phyloP scores from a whole-genome alignment of 140 eudicot genomes.

The Anethum foeniculum region DNA sequence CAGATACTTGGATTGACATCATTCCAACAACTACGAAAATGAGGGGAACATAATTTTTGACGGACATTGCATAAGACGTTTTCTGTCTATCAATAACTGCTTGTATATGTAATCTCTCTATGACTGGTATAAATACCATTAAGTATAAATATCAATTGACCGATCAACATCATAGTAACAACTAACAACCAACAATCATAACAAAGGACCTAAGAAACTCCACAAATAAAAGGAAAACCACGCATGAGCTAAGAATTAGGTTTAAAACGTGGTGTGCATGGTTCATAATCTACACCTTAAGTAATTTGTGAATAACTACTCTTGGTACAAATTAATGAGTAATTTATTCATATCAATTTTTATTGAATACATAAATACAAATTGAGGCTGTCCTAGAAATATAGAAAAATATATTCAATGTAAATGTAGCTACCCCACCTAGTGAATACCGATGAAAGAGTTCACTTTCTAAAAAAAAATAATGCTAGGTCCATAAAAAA shows the following conservation, averaged over 20 bases:
- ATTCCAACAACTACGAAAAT: too few species aligned
- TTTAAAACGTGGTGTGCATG: conserved; percentile 1
- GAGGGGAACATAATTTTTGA: too few species aligned
- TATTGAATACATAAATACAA: neutral
- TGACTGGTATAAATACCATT: too few species aligned
- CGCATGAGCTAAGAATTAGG: neutral
- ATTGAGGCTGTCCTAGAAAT: neutral
- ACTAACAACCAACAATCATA: neutral
- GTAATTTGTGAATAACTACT: neutral
- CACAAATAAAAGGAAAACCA: neutral
- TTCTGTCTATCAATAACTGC: too few species aligned
- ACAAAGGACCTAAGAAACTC: neutral
- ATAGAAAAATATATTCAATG: neutral
- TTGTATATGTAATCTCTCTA: too few species aligned
- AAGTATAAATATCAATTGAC: too few species aligned
- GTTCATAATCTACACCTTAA: neutral
- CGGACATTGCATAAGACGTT: too few species aligned
- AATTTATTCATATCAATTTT: neutral
- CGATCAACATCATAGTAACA: neutral
- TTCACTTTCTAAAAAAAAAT: too few species aligned
- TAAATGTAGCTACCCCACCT: too few species aligned
- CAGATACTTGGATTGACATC: too few species aligned
- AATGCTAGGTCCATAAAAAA: too few species aligned
- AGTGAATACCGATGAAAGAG: too few species aligned
- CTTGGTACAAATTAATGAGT: neutral